Conservation (phyloP, 805 yeast genomes). For the Blastobotrys muscicola region DNA sequence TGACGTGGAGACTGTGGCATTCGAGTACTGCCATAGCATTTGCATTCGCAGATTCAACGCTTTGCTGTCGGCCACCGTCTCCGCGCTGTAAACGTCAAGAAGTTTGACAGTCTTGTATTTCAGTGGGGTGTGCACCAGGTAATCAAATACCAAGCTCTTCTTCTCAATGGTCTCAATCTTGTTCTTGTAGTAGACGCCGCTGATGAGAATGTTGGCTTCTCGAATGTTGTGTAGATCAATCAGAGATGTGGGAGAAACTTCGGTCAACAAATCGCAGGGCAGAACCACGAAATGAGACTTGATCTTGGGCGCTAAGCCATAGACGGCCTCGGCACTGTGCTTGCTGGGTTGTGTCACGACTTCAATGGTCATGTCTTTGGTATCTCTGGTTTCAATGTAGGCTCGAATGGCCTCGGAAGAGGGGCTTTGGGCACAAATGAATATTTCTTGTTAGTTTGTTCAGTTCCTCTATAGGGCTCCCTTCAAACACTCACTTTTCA, state of each 20-base stretch:
- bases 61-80: constrained; percentile 61
- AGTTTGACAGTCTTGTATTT: constrained; percentile 33
- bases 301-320: constrained; percentile 4
- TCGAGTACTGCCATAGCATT: constrained; percentile 82
- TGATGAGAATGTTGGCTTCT: constrained; percentile 57
- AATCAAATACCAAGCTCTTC: constrained; percentile 57
- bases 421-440: constrained; percentile 8
- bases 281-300: constrained; percentile 57
- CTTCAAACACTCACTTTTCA: constrained; percentile 34
- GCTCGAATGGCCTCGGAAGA: constrained; percentile 9
- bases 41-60: constrained; percentile 72
- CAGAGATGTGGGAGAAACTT: constrained; percentile 80
- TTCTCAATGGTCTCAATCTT: constrained; percentile 68
- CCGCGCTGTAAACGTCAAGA: constrained; percentile 63
- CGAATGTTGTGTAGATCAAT: constrained; percentile 72
- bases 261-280: constrained; percentile 92
- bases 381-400: constrained; percentile 32
- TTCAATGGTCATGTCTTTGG: constrained; percentile 4
- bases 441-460: constrained; percentile 14
- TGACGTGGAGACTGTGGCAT: constrained; percentile 64
- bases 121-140: constrained; percentile 36
- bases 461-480: too few relatives aligned
- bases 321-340: constrained; percentile 16
- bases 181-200: constrained; percentile 65
- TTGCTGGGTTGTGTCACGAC: constrained; percentile 10